Conservation (phyloP, 1,284 basidiomycete species). For the Melampsora abietis-canadensis region DNA sequence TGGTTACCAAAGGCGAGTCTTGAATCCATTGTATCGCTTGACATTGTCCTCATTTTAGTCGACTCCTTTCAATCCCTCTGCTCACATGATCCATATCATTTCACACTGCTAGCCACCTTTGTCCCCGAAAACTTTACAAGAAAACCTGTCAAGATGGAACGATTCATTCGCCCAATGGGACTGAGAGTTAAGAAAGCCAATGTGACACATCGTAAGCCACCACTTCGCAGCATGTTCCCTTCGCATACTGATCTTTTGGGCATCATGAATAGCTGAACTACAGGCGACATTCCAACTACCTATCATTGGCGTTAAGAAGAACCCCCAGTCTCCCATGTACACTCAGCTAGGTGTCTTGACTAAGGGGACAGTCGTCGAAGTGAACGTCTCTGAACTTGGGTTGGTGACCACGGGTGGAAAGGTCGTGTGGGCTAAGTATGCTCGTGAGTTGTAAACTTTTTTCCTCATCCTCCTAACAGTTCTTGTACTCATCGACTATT, state of each 20-base stretch:
- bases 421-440: conserved; percentile 62
- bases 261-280: conserved; percentile 70
- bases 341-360: conserved; percentile 85
- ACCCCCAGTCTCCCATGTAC: conserved; percentile 91
- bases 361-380: conserved; percentile 97
- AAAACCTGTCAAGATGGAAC: conserved; percentile 98
- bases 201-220: conserved; percentile 86
- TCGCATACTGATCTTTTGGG: background rate
- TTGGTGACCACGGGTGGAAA: conserved; percentile 99
- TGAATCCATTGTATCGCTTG: background rate
- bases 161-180: conserved; percentile 96
- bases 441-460: conserved; percentile 29
- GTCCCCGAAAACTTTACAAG: conserved; percentile 81
- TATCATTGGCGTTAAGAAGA: conserved; percentile 98
- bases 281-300: conserved; percentile 99
- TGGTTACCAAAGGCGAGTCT: conserved; percentile 94
- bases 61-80: background rate
- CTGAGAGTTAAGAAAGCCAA: conserved; percentile 97
- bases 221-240: background rate
- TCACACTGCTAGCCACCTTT: conserved; percentile 21
- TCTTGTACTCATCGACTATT: conserved; percentile 61
- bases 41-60: background rate
- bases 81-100: background rate
- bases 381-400: conserved; percentile 94
- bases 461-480: background rate